Evolutionary conservation across 73 alveolate species (phyloP).

Genomic region (Symbiodinium pilosum): DNA sequence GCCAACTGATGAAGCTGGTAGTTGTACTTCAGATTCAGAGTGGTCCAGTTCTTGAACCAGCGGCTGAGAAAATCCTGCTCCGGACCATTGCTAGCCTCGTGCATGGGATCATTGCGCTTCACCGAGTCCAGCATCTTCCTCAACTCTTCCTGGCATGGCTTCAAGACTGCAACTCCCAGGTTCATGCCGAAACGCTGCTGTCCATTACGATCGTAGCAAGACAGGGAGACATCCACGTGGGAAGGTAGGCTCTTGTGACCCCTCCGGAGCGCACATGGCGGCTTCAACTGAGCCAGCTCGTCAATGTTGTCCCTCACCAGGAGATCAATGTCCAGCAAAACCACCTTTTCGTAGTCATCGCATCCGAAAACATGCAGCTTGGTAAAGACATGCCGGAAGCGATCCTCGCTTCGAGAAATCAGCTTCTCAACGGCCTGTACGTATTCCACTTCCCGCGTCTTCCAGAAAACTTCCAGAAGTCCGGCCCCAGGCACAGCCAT

Average conservation of each 20-base stretch:
- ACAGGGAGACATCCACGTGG: slow-evolving; percentile 42
- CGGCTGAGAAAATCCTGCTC: slow-evolving; percentile 64
- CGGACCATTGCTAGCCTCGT: slow-evolving; percentile 47
- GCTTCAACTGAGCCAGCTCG: slow-evolving; percentile 6
- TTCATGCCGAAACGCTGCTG: slow-evolving; percentile 46
- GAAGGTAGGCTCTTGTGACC: slow-evolving; percentile 55
- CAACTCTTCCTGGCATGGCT: slow-evolving; percentile 31
- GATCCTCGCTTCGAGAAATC: slow-evolving; percentile 40
- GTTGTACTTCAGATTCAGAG: slow-evolving; percentile 44
- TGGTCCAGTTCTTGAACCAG: slow-evolving; percentile 18
- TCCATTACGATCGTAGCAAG: slow-evolving; percentile 22
- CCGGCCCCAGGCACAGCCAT: slow-evolving; percentile 56
- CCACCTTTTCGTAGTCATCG: slow-evolving; percentile 54
- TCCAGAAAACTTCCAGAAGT: slow-evolving; percentile 49
- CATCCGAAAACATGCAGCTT: slow-evolving; percentile 56
- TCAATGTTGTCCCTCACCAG: slow-evolving; percentile 61
- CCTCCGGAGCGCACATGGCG: slow-evolving; percentile 45
- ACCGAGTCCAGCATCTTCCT: slow-evolving; percentile 20
- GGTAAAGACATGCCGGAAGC: slow-evolving; percentile 74
- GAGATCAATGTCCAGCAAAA: slow-evolving; percentile 49
- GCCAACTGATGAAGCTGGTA: slow-evolving; percentile 87
- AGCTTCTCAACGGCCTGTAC: slow-evolving; percentile 21
- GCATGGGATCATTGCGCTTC: slow-evolving; percentile 29
- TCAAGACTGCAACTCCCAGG: slow-evolving; percentile 58
- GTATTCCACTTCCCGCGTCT: slow-evolving; percentile 33